Percentiles rank a stretch among this genome's conserved stretches.
phyloP scores from a whole-genome alignment of 2,329 filamentous ascomycete genomes.

The Exophiala xenobiotica region DNA sequence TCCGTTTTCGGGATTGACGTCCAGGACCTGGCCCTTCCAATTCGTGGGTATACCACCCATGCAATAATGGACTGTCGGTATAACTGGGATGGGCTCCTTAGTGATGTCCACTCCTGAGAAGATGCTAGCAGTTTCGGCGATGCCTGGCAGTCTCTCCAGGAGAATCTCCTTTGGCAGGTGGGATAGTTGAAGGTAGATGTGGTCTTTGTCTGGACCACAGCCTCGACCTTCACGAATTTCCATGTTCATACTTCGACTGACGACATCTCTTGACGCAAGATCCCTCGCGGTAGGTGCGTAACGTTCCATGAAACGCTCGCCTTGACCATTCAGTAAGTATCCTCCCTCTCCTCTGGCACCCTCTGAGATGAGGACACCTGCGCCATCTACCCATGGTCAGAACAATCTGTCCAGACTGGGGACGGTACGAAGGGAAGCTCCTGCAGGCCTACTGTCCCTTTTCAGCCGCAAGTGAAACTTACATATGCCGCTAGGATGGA shows the following conservation, averaged over 20 bases:
- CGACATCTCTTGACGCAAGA: constrained; percentile 91
- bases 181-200: constrained; percentile 97
- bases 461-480: not conserved
- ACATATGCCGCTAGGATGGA: constrained; percentile 96
- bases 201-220: constrained; percentile 95
- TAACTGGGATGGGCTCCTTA: constrained; percentile 94
- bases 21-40: constrained; percentile 95
- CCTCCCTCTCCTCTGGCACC: constrained; percentile 97
- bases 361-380: constrained; percentile 96
- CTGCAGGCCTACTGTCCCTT: no score
- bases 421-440: no score
- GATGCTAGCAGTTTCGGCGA: constrained; percentile 96
- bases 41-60: constrained; percentile 99
- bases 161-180: constrained; percentile 90
- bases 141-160: constrained; percentile 94
- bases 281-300: constrained; percentile 98
- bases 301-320: constrained; percentile 98
- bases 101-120: constrained; percentile 96
- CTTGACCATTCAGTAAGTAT: constrained; percentile 95
- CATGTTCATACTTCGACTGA: constrained; percentile 96
- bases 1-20: constrained; percentile 72
- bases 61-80: constrained; percentile 98
- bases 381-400: constrained; percentile 60
- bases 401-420: no score
- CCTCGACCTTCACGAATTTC: constrained; percentile 97